A percentile compares a stretch with the other conserved stretches of the same genome.
phyloP scores from a whole-genome alignment of 306 rosid genomes.

The Aeschynomene evenia region DNA sequence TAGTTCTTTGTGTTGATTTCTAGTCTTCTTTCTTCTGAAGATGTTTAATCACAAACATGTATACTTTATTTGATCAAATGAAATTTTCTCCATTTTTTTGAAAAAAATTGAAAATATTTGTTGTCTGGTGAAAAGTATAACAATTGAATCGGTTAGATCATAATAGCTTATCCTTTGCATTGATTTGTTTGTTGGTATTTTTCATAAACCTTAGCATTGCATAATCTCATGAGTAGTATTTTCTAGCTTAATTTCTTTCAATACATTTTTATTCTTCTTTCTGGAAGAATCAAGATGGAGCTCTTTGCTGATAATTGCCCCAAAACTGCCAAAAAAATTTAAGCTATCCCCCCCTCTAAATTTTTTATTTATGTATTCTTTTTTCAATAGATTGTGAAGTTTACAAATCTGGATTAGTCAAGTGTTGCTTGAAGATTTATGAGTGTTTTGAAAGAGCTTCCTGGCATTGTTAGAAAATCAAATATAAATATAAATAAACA shows the following conservation, averaged over 20 bases:
- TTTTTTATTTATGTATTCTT: background rate
- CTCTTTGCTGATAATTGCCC: slow-evolving; percentile 95
- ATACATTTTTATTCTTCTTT: too few relatives aligned
- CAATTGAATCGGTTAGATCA: background rate
- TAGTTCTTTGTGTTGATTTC: background rate
- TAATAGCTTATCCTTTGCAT: background rate
- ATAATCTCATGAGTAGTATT: too few relatives aligned
- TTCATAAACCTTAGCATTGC: too few relatives aligned
- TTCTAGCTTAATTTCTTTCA: too few relatives aligned
- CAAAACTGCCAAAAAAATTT: slow-evolving; percentile 87
- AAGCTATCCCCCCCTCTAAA: slow-evolving; percentile 26
- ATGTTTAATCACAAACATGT: background rate
- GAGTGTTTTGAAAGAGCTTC: background rate
- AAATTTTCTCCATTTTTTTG: background rate
- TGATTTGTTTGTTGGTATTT: background rate
- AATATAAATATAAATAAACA: background rate
- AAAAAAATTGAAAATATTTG: background rate
- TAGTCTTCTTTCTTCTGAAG: background rate
- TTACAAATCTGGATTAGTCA: background rate
- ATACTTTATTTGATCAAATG: background rate
- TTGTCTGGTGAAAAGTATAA: background rate
- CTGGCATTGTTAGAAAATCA: background rate
- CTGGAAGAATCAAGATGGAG: slow-evolving; percentile 99
- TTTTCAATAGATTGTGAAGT: background rate
- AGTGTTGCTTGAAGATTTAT: background rate